Evolutionary conservation across 495 filamentous ascomycete genomes (phyloP).

Genomic region (Podospora conica): DNA sequence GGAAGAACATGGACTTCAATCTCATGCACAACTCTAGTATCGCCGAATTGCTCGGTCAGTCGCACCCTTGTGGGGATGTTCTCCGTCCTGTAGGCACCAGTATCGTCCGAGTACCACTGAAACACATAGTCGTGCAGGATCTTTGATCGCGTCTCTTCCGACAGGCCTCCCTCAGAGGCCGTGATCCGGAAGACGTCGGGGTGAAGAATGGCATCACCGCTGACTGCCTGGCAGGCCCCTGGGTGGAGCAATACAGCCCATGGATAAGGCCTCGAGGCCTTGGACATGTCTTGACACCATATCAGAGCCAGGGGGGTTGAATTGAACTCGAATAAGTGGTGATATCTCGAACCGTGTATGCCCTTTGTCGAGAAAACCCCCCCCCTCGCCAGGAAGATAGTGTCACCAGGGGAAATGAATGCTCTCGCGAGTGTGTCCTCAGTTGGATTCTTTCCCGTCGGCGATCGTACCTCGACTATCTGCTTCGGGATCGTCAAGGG

Average conservation of each 20-base stretch:
- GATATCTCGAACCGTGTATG: neutral
- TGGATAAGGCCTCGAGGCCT: rapidly evolving
- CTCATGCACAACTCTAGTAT: neutral
- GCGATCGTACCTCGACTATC: too few relatives aligned
- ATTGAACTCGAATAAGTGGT: neutral
- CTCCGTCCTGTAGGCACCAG: neutral
- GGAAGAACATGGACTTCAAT: neutral
- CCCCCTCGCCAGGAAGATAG: neutral
- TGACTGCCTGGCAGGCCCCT: neutral
- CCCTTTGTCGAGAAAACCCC: neutral
- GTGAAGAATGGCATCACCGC: too few relatives aligned
- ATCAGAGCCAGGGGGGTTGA: neutral
- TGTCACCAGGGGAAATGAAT: too few relatives aligned
- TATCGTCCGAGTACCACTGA: neutral
- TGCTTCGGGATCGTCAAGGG: too few relatives aligned
- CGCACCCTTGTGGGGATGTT: neutral
- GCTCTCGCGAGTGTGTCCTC: too few relatives aligned
- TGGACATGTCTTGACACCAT: neutral
- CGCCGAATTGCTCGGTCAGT: neutral
- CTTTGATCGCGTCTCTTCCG: neutral
- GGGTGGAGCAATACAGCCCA: neutral
- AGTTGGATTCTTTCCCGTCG: too few relatives aligned
- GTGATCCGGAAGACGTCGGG: neutral
- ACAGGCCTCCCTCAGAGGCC: neutral
- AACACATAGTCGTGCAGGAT: neutral